Conservation (phyloP, 2,329 filamentous ascomycete species). For the Pyrenophora seminiperda region DNA sequence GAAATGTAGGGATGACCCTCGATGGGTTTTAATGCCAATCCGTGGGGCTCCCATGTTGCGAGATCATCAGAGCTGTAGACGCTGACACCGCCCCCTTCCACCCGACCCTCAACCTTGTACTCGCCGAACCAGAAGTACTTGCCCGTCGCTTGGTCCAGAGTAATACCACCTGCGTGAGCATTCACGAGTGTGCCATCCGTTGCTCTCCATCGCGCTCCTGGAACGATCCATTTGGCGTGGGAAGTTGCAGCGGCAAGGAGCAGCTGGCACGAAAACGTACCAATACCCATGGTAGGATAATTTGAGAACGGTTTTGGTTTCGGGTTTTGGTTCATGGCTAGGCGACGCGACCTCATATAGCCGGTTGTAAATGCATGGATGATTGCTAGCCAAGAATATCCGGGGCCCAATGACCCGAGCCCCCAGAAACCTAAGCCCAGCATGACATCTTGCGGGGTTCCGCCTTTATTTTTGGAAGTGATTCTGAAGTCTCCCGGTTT, state of each 20-base stretch:
- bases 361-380: constrained; percentile 15
- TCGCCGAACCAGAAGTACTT: constrained; percentile 68
- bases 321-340: constrained; percentile 6
- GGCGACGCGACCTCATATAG: constrained; percentile 26
- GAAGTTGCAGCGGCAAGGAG: constrained; percentile 30
- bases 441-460: constrained; percentile 31
- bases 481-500: constrained; percentile 32
- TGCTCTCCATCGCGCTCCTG: constrained; percentile 65
- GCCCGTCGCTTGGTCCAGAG: constrained; percentile 57
- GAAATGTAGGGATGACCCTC: constrained; percentile 62
- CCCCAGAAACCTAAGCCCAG: constrained; percentile 23
- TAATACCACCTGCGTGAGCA: constrained; percentile 64
- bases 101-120: constrained; percentile 63
- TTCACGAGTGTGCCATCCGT: constrained; percentile 65
- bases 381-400: constrained; percentile 32
- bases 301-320: constrained; percentile 3
- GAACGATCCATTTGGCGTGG: constrained; percentile 63
- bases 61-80: constrained; percentile 65
- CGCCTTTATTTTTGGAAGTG: constrained; percentile 15
- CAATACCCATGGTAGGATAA: constrained; percentile 23
- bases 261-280: constrained; percentile 25
- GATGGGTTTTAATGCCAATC: constrained; percentile 60
- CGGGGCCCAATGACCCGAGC: constrained; percentile 33
- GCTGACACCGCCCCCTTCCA: constrained; percentile 64
- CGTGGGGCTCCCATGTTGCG: constrained; percentile 63